Evolutionary conservation across 2,329 filamentous ascomycete species (phyloP).

Genomic region (Xylaria sp.): DNA sequence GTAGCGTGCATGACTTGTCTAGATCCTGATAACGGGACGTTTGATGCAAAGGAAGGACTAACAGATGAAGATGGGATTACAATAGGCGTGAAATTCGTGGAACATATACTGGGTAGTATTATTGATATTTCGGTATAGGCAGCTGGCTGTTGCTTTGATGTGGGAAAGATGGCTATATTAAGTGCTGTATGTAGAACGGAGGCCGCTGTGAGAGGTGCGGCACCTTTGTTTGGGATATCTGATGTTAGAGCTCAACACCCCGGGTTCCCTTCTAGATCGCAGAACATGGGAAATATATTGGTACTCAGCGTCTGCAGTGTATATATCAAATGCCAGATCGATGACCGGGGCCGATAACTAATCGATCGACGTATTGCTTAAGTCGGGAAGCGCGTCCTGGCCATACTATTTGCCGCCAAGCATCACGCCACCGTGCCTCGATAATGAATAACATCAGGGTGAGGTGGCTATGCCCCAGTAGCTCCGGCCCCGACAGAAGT

Average conservation of each 20-base stretch:
- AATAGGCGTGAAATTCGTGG: constrained; percentile 23
- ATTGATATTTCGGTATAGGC: constrained; percentile 12
- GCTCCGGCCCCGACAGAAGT: no score
- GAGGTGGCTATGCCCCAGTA: neutral
- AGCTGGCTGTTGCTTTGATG: neutral
- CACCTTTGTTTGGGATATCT: neutral
- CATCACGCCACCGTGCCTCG: neutral
- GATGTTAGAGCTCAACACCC: no score
- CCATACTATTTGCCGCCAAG: neutral
- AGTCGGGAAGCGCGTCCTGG: no score
- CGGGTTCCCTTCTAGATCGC: no score
- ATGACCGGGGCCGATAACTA: neutral
- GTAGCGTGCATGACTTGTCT: constrained; percentile 22
- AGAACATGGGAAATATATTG: no score
- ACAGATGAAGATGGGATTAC: constrained; percentile 22
- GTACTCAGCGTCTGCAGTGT: no score
- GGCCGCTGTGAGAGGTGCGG: neutral
- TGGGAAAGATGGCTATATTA: neutral
- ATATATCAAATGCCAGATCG: neutral
- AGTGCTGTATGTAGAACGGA: neutral
- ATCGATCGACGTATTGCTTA: neutral
- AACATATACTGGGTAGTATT: constrained; percentile 18
- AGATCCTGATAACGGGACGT: constrained; percentile 14
- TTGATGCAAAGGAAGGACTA: constrained; percentile 1
- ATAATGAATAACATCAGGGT: neutral